Conservation (phyloP, 2,329 filamentous ascomycete species). For the Camptophora hylomeconis region DNA sequence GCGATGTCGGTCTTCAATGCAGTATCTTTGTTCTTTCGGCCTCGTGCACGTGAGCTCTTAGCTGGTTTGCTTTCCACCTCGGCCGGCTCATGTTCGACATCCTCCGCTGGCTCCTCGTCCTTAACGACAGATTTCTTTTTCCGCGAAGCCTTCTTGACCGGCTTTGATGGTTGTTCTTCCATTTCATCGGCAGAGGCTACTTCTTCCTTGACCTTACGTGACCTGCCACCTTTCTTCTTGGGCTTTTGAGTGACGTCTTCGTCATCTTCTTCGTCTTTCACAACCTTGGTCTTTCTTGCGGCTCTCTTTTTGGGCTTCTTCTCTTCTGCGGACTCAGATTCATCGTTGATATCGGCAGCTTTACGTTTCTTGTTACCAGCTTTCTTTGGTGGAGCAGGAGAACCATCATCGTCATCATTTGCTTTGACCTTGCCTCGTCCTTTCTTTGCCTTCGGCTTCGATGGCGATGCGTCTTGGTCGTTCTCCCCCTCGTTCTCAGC, state of each 20-base stretch:
- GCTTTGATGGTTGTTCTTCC: too few relatives aligned
- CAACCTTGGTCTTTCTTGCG: conserved; percentile 4
- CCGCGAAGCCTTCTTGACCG: too few relatives aligned
- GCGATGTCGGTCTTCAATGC: too few relatives aligned
- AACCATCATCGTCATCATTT: conserved; percentile 3
- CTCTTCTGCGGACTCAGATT: conserved; percentile 9
- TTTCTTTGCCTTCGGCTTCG: conserved; percentile 11
- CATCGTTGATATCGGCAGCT: conserved; percentile 19
- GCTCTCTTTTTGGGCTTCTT: conserved; percentile 9
- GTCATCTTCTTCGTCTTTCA: conserved; percentile 19
- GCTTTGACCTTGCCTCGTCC: conserved; percentile 6
- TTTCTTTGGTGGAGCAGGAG: conserved; percentile 15
- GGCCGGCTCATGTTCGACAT: too few relatives aligned
- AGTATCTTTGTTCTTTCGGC: too few relatives aligned
- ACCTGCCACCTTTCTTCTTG: conserved; percentile 22
- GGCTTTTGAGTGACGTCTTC: conserved; percentile 18
- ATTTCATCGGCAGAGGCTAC: conserved; percentile 14
- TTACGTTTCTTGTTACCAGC: conserved; percentile 18
- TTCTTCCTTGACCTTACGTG: conserved; percentile 41
- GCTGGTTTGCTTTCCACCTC: too few relatives aligned
- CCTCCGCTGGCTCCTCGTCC: too few relatives aligned
- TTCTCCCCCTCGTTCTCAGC: conserved; percentile 16
- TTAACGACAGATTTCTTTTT: too few relatives aligned
- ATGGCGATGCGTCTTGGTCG: conserved; percentile 12
- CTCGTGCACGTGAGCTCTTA: too few relatives aligned